Evolutionary conservation across 305 asterid genomes (phyloP), one percentile per base, ranked within the genome.

Genomic region (Solanum aculeatissimum): DNA sequence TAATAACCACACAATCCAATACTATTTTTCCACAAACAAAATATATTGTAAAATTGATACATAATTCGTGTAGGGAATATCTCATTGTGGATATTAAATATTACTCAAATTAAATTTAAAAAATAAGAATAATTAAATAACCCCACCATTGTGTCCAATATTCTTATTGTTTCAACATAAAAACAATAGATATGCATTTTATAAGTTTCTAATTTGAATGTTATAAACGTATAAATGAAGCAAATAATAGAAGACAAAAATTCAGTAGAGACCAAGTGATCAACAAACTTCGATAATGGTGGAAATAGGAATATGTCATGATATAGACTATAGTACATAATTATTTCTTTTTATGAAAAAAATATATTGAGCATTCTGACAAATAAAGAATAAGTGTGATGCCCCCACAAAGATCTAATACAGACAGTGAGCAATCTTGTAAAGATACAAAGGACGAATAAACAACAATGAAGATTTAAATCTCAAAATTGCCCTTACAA

Each of bases 331-430:
- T 79, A 32, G 68, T 78, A 78, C 83, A 78, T 78, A 35, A 78
- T 78, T 78, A 78, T 78, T 78, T 32, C 4, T 27, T 49, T 18
- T 53, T 53, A 32, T 29, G 47, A 51, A 77, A 54, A 2, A 9
- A 5, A 29, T 49, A 77, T 0, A 27, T 0, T 54, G 9, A 78
- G 51, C 51, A 79, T 79, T 79, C 83, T 79, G 83, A 79, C 83
- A 79, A 53, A 54, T 8, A 65, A 70, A 70, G 80, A 83, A 70
- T 71, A 57, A 71, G 29, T 35, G 69, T 57, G 81, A 55, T 23
- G 80, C 68, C 80, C 82, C 82, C 85, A 83, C 85, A 71, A 71
- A 83, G 65, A 83, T 83, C 82, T 60, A 83, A 83, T 74, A 21
- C 32, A 83, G 71, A 83, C 82, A 55, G 60, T 23, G 32, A 83